A percentile compares a stretch with the other conserved stretches of the same genome.
Conservation (phyloP, 2,329 filamentous ascomycete species). For the Trichoderma asperellum region DNA sequence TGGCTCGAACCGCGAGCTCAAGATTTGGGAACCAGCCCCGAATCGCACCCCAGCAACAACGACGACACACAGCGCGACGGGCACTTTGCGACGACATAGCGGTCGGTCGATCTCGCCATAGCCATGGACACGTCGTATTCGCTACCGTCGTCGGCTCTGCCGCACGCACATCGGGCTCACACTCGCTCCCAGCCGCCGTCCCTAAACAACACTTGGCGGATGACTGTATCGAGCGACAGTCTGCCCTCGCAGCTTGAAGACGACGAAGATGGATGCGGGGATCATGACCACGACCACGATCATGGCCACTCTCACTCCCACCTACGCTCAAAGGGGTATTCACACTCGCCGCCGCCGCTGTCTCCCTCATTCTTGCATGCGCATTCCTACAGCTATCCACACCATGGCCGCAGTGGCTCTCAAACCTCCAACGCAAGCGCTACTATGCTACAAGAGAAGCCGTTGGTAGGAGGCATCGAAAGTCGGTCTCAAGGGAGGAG, state of each 20-base stretch:
- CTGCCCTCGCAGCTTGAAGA: slow-evolving; percentile 39
- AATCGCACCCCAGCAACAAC: neutral
- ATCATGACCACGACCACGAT: slow-evolving; percentile 35
- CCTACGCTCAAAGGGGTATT: slow-evolving; percentile 33
- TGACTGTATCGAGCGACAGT: slow-evolving; percentile 42
- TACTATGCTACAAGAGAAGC: slow-evolving; percentile 39
- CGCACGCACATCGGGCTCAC: slow-evolving; percentile 52
- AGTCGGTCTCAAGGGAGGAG: slow-evolving; percentile 51
- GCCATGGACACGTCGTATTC: slow-evolving; percentile 57
- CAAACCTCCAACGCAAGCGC: slow-evolving; percentile 40
- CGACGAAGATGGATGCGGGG: slow-evolving; percentile 38
- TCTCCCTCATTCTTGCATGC: slow-evolving; percentile 34
- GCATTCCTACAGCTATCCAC: slow-evolving; percentile 36
- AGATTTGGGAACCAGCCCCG: neutral
- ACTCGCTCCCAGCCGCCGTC: slow-evolving; percentile 45
- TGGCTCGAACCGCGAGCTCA: neutral
- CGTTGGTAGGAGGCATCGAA: slow-evolving; percentile 41
- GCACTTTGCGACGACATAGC: neutral
- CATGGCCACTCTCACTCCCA: slow-evolving; percentile 32
- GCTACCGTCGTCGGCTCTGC: slow-evolving; percentile 55
- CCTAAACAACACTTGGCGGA: slow-evolving; percentile 45
- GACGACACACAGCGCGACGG: neutral
- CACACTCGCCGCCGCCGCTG: slow-evolving; percentile 26
- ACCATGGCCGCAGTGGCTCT: slow-evolving; percentile 39
- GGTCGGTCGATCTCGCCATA: slow-evolving; percentile 2